Evolutionary conservation across 2,329 filamentous ascomycete species (phyloP), one percentile per base, ranked within the genome.

Genomic region (Fusarium ramigenum): DNA sequence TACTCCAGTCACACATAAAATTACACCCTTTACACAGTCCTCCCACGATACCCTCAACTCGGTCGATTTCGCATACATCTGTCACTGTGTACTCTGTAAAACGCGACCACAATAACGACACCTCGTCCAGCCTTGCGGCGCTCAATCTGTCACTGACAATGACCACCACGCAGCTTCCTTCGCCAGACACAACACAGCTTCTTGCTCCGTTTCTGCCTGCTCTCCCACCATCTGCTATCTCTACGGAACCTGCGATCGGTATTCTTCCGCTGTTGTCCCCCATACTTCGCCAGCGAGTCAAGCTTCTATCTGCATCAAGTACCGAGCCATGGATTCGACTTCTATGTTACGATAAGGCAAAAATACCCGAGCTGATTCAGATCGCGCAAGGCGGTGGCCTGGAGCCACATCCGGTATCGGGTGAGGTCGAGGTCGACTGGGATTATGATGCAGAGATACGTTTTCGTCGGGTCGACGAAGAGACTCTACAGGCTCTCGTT

Each of bases 341-440:
- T 37, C 86, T 96, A 30, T 92, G 90, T 78, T 95, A 93, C 84
- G 89, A 93, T 76, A 77, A 85, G 12, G 81, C 86, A 71, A 87
- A 87, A 70, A 84, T 86, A 7, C 83, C 88, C 47, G 87, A 85
- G 72, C 85, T 96, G 23, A 85, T 87, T n/a, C 84, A 89, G 65
- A 84, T 92, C 19, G 90, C 90, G 37, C 87, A 87, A 74, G 87
- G 87, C 63, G 89, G 93, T 60, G 83, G 87, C 50, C 84, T 96
- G 37, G 92, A 95, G 80, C 92, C 93, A n/a, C 93, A 96, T 77
- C 93, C 93, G 7, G 90, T 92, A 9, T 94, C 92, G 5, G 93
- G 93, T 60, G 93, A 95, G 80, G 89, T 96, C 60, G 93, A 96
- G 82, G 82, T 95, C 25, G 91, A 93, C 80, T 90, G 88, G 86